phyloP scores from a whole-genome alignment of 2,329 filamentous ascomycete genomes.

The Colletotrichum navitas region DNA sequence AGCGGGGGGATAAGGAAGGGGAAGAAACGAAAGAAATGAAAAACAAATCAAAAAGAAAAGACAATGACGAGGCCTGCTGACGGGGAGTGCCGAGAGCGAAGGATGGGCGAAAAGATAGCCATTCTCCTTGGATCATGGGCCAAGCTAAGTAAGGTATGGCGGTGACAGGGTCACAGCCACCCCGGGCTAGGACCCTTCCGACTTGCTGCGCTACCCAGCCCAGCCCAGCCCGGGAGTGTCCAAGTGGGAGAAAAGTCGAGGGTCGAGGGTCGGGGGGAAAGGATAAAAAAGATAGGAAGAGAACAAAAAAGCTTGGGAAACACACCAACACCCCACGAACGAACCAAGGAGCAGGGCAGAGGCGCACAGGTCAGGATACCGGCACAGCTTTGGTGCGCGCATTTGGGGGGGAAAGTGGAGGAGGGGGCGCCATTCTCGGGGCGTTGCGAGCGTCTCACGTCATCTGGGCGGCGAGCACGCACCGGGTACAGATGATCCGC shows the following conservation, averaged over 20 bases:
- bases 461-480: conserved; percentile 22
- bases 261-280: not conserved
- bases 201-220: not conserved
- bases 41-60: not conserved
- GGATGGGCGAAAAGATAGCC: conserved; percentile 2
- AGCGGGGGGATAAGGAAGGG: not conserved
- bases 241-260: not conserved
- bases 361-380: conserved; percentile 3
- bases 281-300: not conserved
- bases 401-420: not conserved
- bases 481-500: conserved; percentile 35
- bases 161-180: conserved; percentile 32
- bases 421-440: not conserved
- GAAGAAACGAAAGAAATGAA: not conserved
- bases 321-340: not conserved
- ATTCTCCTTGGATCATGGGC: not conserved
- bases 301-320: not conserved
- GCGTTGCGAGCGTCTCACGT: conserved; percentile 30
- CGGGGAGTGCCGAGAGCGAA: conserved; percentile 23
- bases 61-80: conserved; percentile 24
- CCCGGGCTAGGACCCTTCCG: conserved; percentile 25
- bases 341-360: conserved; percentile 2
- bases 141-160: not conserved
- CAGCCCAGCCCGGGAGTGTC: not conserved
- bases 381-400: not conserved